A percentile compares a stretch with the other conserved stretches of the same genome.
phyloP scores from a whole-genome alignment of 139 green algal species.

The Nannochloris sp. region DNA sequence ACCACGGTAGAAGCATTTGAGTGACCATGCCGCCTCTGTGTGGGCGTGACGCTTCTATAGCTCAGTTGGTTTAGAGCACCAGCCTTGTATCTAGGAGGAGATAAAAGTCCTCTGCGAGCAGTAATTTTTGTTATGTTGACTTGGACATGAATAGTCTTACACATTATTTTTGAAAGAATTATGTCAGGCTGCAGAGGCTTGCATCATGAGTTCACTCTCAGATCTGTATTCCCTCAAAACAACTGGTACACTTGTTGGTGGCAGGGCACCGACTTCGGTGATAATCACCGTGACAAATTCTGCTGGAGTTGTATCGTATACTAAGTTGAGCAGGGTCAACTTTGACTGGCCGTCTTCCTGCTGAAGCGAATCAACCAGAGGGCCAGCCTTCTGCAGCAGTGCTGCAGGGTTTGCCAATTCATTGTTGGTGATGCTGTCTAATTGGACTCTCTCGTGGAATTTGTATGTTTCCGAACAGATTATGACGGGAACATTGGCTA shows the following conservation, averaged over 20 bases:
- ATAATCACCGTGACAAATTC: slow-evolving; percentile 87
- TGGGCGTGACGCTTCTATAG: too few relatives aligned
- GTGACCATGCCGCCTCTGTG: too few relatives aligned
- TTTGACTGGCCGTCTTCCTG: background rate
- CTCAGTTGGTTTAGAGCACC: too few relatives aligned
- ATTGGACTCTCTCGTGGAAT: slow-evolving; percentile 72
- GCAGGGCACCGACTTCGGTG: slow-evolving; percentile 88
- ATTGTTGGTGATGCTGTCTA: slow-evolving; percentile 91
- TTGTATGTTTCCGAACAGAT: slow-evolving; percentile 94
- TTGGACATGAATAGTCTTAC: too few relatives aligned
- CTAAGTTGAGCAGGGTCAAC: slow-evolving; percentile 67
- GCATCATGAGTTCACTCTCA: slow-evolving; percentile 5
- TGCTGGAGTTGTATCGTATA: slow-evolving; percentile 87
- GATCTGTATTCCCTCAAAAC: slow-evolving; percentile 75
- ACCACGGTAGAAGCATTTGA: too few relatives aligned
- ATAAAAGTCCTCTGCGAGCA: too few relatives aligned
- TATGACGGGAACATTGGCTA: slow-evolving; percentile 72
- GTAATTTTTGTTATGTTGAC: too few relatives aligned
- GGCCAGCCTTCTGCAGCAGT: slow-evolving; percentile 21
- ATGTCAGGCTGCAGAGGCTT: background rate
- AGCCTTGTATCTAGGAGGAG: too few relatives aligned
- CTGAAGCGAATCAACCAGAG: background rate
- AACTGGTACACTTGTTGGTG: slow-evolving; percentile 81
- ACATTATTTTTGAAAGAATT: background rate
- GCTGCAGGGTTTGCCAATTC: slow-evolving; percentile 79